Conservation (phyloP, 2,329 filamentous ascomycete genomes). For the Paecilomyces variotii region DNA sequence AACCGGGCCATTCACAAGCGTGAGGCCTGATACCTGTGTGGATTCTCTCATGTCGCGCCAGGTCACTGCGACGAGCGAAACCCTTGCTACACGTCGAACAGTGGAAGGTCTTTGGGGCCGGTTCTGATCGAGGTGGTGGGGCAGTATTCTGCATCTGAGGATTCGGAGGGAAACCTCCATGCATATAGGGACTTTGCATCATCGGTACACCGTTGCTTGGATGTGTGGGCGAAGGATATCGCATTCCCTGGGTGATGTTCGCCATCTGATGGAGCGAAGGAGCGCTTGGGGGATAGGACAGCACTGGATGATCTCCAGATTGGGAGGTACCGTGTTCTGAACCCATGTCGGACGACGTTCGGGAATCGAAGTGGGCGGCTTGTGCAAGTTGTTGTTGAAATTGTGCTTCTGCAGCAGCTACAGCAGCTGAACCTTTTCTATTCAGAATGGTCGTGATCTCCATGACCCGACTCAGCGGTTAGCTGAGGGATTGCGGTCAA, state of each 20-base stretch:
- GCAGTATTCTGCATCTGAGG: conserved; percentile 39
- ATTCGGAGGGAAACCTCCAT: conserved; percentile 37
- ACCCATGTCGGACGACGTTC: conserved; percentile 47
- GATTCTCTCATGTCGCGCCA: conserved; percentile 92
- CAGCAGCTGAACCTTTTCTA: conserved; percentile 39
- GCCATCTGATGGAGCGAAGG: conserved; percentile 45
- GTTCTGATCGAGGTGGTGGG: conserved; percentile 36
- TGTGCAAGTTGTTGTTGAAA: conserved; percentile 38
- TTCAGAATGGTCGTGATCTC: conserved; percentile 47
- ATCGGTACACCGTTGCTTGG: conserved; percentile 46
- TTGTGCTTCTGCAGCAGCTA: conserved; percentile 35
- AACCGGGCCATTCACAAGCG: conserved; percentile 79
- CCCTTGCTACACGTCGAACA: conserved; percentile 86
- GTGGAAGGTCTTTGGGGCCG: conserved; percentile 66
- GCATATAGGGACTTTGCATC: conserved; percentile 49
- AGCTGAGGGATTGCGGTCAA: conserved; percentile 23
- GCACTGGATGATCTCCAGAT: conserved; percentile 47
- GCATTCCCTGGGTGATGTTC: conserved; percentile 44
- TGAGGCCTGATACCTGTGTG: conserved; percentile 88
- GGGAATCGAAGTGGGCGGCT: conserved; percentile 28
- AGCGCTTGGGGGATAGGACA: conserved; percentile 51
- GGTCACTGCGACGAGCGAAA: conserved; percentile 87
- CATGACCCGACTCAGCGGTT: conserved; percentile 35
- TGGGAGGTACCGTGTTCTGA: conserved; percentile 52
- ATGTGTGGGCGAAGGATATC: conserved; percentile 46